phyloP scores from a whole-genome alignment of 768 basidiomycete species.

The Leccinum barrowsii region DNA sequence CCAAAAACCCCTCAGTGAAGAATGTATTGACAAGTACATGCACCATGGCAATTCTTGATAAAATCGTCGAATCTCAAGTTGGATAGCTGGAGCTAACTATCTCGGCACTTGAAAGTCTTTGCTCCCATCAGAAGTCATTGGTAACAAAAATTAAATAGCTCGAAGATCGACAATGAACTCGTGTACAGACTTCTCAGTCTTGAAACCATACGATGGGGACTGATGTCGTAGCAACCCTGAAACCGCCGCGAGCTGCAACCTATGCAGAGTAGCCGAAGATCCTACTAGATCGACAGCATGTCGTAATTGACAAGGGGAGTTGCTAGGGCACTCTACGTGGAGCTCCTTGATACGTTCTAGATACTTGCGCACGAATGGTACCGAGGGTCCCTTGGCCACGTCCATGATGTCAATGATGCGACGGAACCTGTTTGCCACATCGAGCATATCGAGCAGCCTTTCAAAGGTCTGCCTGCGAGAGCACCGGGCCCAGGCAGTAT shows the following conservation, averaged over 20 bases:
- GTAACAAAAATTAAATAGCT: slow-evolving; percentile 36
- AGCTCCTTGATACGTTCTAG: slow-evolving; percentile 58
- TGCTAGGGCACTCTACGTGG: slow-evolving; percentile 42
- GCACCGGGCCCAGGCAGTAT: slow-evolving; percentile 66
- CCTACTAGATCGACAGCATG: slow-evolving; percentile 31
- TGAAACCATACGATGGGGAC: slow-evolving; percentile 45
- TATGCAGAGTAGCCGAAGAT: slow-evolving; percentile 53
- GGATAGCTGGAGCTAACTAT: neutral
- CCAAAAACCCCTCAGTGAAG: neutral
- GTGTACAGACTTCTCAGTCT: slow-evolving; percentile 43
- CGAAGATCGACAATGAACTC: slow-evolving; percentile 48
- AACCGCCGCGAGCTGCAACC: slow-evolving; percentile 50
- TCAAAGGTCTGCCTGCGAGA: slow-evolving; percentile 49
- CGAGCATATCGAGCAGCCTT: slow-evolving; percentile 50
- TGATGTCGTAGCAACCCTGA: slow-evolving; percentile 57
- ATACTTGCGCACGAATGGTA: slow-evolving; percentile 67
- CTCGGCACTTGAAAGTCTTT: slow-evolving; percentile 46
- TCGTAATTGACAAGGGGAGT: neutral
- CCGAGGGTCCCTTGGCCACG: slow-evolving; percentile 51
- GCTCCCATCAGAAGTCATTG: slow-evolving; percentile 51
- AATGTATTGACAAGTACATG: neutral
- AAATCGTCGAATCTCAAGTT: neutral
- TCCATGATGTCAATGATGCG: slow-evolving; percentile 44
- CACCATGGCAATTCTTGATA: neutral
- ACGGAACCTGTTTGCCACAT: slow-evolving; percentile 39